Evolutionary conservation across 1,139 yeast genomes (phyloP).

Genomic region (Kodamaea plutei): DNA sequence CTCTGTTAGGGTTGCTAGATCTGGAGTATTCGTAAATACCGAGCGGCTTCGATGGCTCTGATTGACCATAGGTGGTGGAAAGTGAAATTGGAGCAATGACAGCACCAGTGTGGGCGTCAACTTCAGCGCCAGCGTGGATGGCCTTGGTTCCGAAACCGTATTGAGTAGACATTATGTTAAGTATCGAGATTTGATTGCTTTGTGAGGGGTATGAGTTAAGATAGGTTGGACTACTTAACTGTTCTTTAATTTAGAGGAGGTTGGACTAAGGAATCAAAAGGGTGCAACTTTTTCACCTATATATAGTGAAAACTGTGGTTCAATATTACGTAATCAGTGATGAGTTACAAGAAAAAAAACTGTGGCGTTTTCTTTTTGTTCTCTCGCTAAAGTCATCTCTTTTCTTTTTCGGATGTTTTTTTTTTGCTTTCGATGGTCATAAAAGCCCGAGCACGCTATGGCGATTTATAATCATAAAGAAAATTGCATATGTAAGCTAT

Average conservation of each 20-base stretch:
- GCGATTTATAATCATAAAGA: no score
- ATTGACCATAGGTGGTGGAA: conserved; percentile 83
- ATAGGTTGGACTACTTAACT: conserved; percentile 25
- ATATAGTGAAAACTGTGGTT: conserved; percentile 3
- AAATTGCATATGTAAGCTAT: no score
- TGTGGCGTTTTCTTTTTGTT: conserved; percentile 6
- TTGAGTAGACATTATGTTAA: conserved; percentile 9
- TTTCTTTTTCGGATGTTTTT: no score
- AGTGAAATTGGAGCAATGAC: conserved; percentile 83
- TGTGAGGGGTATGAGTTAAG: conserved; percentile 13
- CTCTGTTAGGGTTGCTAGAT: conserved; percentile 86
- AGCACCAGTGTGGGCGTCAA: conserved; percentile 77
- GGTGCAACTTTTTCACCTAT: conserved; percentile 3
- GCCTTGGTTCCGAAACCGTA: conserved; percentile 74
- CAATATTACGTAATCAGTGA: no score
- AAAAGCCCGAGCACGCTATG: no score
- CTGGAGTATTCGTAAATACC: conserved; percentile 85
- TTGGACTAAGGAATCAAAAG: conserved; percentile 9
- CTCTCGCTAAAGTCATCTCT: no score
- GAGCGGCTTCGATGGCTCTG: conserved; percentile 70
- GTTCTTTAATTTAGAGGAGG: conserved; percentile 15
- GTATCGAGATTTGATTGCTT: background rate
- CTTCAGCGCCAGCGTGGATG: conserved; percentile 77
- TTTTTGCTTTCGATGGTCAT: no score
- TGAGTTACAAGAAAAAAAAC: conserved; percentile 2